phyloP scores from a whole-genome alignment of 208 protist species.

The Herpetomonas samuelpessoai region DNA sequence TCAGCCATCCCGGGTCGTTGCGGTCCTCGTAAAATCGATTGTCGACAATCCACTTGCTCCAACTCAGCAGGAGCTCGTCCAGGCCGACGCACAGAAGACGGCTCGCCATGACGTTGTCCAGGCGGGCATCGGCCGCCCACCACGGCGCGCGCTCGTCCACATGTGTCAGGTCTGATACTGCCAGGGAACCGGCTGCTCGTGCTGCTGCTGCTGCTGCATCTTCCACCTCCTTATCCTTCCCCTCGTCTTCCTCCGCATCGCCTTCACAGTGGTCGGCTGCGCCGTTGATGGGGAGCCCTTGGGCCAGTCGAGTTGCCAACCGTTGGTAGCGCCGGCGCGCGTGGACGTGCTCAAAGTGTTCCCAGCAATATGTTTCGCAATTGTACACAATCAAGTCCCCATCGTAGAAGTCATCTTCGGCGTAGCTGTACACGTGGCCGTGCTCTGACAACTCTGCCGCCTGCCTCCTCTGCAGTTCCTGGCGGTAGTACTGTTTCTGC shows the following conservation, averaged over 20 bases:
- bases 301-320: neutral
- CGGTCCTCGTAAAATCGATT: constrained; percentile 49
- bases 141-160: too few species aligned
- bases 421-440: constrained; percentile 41
- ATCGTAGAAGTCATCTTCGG: constrained; percentile 40
- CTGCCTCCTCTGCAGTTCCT: too few species aligned
- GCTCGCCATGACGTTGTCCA: constrained; percentile 26
- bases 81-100: constrained; percentile 35
- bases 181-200: too few species aligned
- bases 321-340: constrained; percentile 27
- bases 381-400: constrained; percentile 56
- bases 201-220: too few species aligned
- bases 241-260: too few species aligned
- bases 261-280: too few species aligned
- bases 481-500: constrained; percentile 15
- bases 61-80: constrained; percentile 48
- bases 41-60: constrained; percentile 50
- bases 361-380: constrained; percentile 25
- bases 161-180: too few species aligned
- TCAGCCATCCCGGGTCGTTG: constrained; percentile 45
- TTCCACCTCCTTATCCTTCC: too few species aligned
- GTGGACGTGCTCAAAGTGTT: constrained; percentile 49
- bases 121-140: too few species aligned
- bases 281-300: constrained; percentile 12
- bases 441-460: constrained; percentile 16